A percentile compares a stretch with the other conserved stretches of the same genome.
phyloP scores from a whole-genome alignment of 768 basidiomycete genomes.

The Lentinula lateritia region DNA sequence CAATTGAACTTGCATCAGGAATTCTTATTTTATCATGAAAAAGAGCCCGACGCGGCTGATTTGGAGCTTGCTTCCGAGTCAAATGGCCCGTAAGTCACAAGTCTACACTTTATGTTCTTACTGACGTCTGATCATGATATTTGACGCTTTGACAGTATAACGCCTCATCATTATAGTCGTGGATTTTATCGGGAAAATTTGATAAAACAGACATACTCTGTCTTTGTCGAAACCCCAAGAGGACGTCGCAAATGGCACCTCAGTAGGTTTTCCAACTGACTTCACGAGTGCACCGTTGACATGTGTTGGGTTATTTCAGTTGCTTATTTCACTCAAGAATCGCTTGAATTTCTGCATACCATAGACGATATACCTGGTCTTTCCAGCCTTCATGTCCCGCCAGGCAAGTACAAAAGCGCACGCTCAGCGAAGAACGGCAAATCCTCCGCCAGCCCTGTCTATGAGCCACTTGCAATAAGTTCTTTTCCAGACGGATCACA shows the following conservation, averaged over 20 bases:
- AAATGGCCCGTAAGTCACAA: constrained; percentile 38
- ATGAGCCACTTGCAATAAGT: constrained; percentile 12
- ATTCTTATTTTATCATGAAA: constrained; percentile 74
- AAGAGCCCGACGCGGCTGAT: constrained; percentile 42
- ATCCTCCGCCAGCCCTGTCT: constrained; percentile 14
- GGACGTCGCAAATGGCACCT: constrained; percentile 82
- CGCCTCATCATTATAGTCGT: constrained; percentile 17
- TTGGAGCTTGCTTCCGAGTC: constrained; percentile 46
- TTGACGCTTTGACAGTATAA: not conserved
- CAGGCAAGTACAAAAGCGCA: constrained; percentile 60
- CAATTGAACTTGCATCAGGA: constrained; percentile 36
- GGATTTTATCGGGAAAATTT: constrained; percentile 39
- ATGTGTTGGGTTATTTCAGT: constrained; percentile 32
- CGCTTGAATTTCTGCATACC: constrained; percentile 47
- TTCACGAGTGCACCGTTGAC: constrained; percentile 8
- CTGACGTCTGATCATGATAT: constrained; percentile 1
- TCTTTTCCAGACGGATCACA: constrained; percentile 12
- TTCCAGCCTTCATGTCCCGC: constrained; percentile 47
- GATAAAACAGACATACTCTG: constrained; percentile 79
- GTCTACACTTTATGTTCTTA: not conserved
- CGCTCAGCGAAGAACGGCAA: constrained; percentile 39
- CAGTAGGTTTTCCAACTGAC: constrained; percentile 38
- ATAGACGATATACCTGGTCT: constrained; percentile 58
- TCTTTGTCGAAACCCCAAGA: constrained; percentile 58
- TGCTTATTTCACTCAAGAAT: constrained; percentile 71